phyloP scores from a whole-genome alignment of 805 yeast genomes.

The Candida tammaniensis region DNA sequence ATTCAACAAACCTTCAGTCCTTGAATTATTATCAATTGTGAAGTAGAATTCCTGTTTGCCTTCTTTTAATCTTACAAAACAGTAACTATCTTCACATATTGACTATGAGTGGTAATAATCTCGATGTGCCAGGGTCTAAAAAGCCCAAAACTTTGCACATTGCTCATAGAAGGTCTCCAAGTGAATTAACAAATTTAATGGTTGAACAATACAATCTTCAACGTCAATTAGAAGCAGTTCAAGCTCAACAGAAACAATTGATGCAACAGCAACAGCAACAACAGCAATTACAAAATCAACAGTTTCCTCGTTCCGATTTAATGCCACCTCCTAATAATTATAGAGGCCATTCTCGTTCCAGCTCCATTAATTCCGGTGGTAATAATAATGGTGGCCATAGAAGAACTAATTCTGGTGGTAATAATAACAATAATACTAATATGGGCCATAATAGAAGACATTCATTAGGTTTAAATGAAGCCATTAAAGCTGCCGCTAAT shows the following conservation, averaged over 20 bases:
- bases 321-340: conserved; percentile 18
- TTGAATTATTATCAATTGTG: too few relatives aligned
- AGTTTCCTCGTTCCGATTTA: conserved; percentile 38
- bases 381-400: conserved; percentile 22
- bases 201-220: conserved; percentile 87
- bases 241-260: conserved; percentile 88
- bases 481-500: conserved; percentile 94
- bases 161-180: conserved; percentile 97
- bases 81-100: too few relatives aligned
- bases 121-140: too few relatives aligned
- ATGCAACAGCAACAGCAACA: conserved; percentile 77
- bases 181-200: conserved; percentile 90
- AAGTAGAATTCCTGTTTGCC: too few relatives aligned
- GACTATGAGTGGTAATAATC: too few relatives aligned
- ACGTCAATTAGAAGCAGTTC: conserved; percentile 87
- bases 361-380: conserved; percentile 19
- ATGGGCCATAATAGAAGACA: conserved; percentile 86
- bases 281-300: conserved; percentile 57
- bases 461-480: conserved; percentile 87
- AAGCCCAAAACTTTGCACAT: conserved; percentile 60
- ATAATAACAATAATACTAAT: conserved; percentile 16
- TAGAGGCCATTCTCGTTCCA: conserved; percentile 32
- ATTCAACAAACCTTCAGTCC: too few relatives aligned
- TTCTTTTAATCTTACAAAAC: too few relatives aligned
- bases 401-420: conserved; percentile 31